Evolutionary conservation across 495 filamentous ascomycete species (phyloP).

Genomic region (Entonaema liquescens): DNA sequence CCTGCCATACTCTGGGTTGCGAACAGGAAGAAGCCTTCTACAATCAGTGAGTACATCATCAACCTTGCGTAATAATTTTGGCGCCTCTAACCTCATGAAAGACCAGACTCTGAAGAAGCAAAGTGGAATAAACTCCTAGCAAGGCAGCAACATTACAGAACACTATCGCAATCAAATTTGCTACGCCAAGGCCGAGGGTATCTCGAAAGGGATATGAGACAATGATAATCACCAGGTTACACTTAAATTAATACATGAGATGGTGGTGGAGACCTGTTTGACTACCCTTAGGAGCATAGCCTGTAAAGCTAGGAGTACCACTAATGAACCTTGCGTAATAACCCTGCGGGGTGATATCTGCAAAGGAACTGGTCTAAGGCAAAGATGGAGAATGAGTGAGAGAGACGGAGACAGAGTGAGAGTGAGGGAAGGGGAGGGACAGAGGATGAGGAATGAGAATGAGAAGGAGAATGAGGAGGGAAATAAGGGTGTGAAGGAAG

Average conservation of each 20-base stretch:
- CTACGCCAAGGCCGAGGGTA: not conserved
- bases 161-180: not conserved
- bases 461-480: not conserved
- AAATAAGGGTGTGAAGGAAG: not conserved
- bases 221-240: not conserved
- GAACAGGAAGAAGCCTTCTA: not conserved
- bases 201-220: not conserved
- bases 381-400: not conserved
- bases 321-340: not conserved
- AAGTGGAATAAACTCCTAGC: not conserved
- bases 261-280: not conserved
- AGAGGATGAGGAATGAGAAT: too few relatives aligned
- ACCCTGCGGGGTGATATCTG: not conserved
- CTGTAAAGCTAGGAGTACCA: not conserved
- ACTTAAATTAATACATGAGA: too few relatives aligned
- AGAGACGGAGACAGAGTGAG: not conserved
- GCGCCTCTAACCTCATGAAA: not conserved
- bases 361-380: not conserved
- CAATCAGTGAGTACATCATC: not conserved
- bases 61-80: not conserved
- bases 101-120: not conserved
- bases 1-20: not conserved
- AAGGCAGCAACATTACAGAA: not conserved
- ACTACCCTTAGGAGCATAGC: not conserved
- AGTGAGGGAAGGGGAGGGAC: not conserved